These are phyloP conservation scores for Benincasa hispida DNA, from an alignment of 306 rosid genomes.

Conservation along the genomic window DNA sequence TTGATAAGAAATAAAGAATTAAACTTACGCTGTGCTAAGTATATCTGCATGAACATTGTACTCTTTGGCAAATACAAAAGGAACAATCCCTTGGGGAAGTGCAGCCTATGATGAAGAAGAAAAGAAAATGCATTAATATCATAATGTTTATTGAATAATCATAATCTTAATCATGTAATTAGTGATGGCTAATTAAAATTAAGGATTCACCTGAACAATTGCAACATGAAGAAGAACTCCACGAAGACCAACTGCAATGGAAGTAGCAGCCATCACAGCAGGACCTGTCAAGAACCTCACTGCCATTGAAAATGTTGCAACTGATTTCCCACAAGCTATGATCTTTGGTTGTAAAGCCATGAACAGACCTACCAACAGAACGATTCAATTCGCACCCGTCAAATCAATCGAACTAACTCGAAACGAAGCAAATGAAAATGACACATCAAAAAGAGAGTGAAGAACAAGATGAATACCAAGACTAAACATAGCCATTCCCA, in stretches of 20 bases:
- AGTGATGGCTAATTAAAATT: no score
- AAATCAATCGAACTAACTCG: not conserved
- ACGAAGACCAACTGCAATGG: constrained; percentile 63
- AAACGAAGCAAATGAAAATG: not conserved
- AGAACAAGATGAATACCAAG: constrained; percentile 28
- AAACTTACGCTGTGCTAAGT: constrained; percentile 83
- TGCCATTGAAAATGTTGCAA: constrained; percentile 85
- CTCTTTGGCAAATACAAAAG: constrained; percentile 85
- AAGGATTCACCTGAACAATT: constrained; percentile 53
- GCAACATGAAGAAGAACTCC: constrained; percentile 80
- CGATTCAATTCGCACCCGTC: not conserved
- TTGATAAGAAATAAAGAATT: no score
- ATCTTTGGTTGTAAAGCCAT: constrained; percentile 90
- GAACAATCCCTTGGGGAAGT: constrained; percentile 90
- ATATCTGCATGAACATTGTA: constrained; percentile 83
- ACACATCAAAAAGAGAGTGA: not conserved
- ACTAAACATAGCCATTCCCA: constrained; percentile 97
- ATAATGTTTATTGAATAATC: no score
- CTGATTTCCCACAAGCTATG: constrained; percentile 82
- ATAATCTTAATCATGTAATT: no score
- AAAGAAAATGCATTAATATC: not conserved
- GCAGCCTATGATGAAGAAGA: constrained; percentile 49
- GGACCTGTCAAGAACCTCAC: constrained; percentile 88
- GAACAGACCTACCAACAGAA: constrained; percentile 41
- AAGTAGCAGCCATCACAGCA: constrained; percentile 75